Evolutionary conservation across 805 yeast species (phyloP).

Genomic region (Metschnikowia picachoensis): DNA sequence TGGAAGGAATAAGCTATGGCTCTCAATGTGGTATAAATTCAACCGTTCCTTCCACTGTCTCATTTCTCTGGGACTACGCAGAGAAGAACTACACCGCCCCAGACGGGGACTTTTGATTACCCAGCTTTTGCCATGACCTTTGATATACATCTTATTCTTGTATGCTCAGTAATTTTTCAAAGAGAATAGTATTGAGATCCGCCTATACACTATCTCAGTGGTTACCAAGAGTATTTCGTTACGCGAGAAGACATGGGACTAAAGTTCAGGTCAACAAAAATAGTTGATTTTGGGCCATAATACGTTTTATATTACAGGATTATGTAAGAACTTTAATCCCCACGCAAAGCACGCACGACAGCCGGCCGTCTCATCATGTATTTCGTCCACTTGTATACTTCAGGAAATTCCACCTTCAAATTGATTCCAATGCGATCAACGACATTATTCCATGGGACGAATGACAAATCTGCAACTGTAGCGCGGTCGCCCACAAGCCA

Average conservation of each 20-base stretch:
- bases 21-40: slow-evolving; percentile 25
- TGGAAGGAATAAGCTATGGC: slow-evolving; percentile 23
- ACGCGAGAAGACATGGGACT: too few species aligned
- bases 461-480: slow-evolving; percentile 84
- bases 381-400: slow-evolving; percentile 93
- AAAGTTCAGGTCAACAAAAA: too few species aligned
- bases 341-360: slow-evolving; percentile 80
- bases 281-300: too few species aligned
- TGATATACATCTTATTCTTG: too few species aligned
- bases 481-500: slow-evolving; percentile 87
- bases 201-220: too few species aligned
- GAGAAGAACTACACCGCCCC: slow-evolving; percentile 22
- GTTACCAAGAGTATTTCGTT: too few species aligned
- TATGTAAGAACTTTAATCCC: slow-evolving; percentile 36
- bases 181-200: too few species aligned
- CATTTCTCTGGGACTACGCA: slow-evolving; percentile 42
- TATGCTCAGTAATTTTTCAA: too few species aligned
- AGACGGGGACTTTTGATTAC: slow-evolving; percentile 12
- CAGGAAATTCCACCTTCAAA: slow-evolving; percentile 84
- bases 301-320: neutral
- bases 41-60: slow-evolving; percentile 24
- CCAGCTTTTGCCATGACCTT: too few species aligned
- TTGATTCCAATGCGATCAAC: slow-evolving; percentile 90
- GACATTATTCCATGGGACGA: slow-evolving; percentile 96
- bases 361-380: slow-evolving; percentile 95